phyloP scores from a whole-genome alignment of 331 rosid species.

The Telfairia occidentalis region DNA sequence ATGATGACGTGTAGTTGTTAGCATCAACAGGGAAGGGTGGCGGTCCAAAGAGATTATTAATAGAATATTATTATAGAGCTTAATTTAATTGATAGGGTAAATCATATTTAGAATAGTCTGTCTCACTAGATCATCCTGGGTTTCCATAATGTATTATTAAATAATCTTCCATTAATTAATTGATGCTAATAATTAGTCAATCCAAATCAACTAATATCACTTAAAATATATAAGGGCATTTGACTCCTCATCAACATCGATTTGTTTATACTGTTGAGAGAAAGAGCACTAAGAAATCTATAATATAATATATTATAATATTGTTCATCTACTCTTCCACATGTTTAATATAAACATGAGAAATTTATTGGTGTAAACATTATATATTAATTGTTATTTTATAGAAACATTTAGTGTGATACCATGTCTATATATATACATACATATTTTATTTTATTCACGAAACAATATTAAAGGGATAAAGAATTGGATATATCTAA shows the following conservation, averaged over 20 bases:
- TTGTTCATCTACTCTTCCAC: background rate
- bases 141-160: background rate
- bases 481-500: background rate
- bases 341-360: background rate
- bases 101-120: slow-evolving; percentile 1
- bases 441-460: background rate
- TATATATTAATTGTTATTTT: background rate
- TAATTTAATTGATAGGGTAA: background rate
- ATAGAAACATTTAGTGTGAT: no score
- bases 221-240: background rate
- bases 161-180: background rate
- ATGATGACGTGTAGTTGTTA: background rate
- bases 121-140: background rate
- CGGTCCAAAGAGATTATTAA: background rate
- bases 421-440: no score
- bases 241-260: background rate
- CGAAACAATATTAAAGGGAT: background rate
- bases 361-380: background rate
- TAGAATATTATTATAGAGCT: background rate
- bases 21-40: background rate
- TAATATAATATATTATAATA: background rate
- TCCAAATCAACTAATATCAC: slow-evolving; percentile 10
- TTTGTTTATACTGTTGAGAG: background rate
- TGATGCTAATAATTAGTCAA: background rate
- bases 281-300: background rate